Base-by-base conservation (phyloP, 257 asterid genomes). In the Salvia hispanica region DNA sequence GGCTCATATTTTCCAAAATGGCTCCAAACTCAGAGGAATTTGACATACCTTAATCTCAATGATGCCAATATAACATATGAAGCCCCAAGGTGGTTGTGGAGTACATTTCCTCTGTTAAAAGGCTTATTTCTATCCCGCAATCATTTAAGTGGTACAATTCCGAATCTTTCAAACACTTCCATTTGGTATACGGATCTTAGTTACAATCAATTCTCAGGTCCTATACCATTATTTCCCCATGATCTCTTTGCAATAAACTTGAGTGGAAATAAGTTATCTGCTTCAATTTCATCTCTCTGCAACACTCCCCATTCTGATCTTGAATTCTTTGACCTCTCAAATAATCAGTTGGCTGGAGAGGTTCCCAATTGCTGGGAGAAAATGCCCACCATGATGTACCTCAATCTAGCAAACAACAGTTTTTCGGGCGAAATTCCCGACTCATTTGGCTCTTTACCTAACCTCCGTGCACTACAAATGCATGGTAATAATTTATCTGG, bases 1-100 rank as follows among this genome's bases (percentile, higher is more conserved):
- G 78, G 83, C 4, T 67, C 77, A 9, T 65, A 4, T 9, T 83
- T 83, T 44, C 85, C 82, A 1, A 18, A 50, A 13, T 79, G 87
- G 83, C 64, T 82, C 69, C 67, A 43, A 58, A 72, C 77, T 54
- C 82, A 78, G 50, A 58, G 13, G 14, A 58, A 21, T 7, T 15
- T 72, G 18, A 13, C 53, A 13, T 0, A 2, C 13, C 74, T 81
- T 28, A 82, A 78, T 78, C 42, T 78, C 33, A 4, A 2, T 40
- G 43, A 28, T 62, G 69, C 69, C 7, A 72, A 58, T 7, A 71
- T 78, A 50, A 73, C 74, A 62, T 81, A 66, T 57, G 74, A 67
- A 62, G 66, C 64, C 9, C 85, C 83, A 46, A 51, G 18, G 9
- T 74, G 85, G 85, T 56, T 77, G 1, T 68, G 76, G 83, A 34